A percentile compares a stretch with the other conserved stretches of the same genome.
phyloP scores from a whole-genome alignment of 805 yeast species.

The Ogataea siamensis region DNA sequence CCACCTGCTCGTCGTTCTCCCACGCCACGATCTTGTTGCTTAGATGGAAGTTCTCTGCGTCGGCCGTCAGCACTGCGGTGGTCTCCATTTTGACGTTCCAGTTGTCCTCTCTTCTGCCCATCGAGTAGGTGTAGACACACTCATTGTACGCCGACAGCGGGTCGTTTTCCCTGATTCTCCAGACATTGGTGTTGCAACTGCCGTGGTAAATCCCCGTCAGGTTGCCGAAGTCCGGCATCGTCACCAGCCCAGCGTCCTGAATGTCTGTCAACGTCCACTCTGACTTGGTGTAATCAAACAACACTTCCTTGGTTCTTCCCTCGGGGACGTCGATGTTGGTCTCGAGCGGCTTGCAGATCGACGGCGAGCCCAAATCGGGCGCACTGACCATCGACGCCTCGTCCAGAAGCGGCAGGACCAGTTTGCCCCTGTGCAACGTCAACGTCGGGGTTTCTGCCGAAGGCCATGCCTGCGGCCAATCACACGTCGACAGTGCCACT shows the following conservation, averaged over 20 bases:
- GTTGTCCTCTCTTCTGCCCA: constrained; percentile 40
- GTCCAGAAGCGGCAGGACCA: constrained; percentile 33
- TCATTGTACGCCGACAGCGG: constrained; percentile 41
- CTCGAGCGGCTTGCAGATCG: constrained; percentile 31
- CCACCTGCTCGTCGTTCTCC: constrained; percentile 33
- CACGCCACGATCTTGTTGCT: constrained; percentile 35
- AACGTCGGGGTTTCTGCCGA: constrained; percentile 40
- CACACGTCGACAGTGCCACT: constrained; percentile 42
- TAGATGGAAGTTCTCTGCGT: constrained; percentile 34
- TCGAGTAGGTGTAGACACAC: constrained; percentile 40
- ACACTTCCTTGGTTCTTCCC: constrained; percentile 27
- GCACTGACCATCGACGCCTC: constrained; percentile 12
- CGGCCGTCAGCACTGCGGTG: constrained; percentile 33
- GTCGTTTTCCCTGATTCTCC: constrained; percentile 37
- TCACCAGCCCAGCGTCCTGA: constrained; percentile 37
- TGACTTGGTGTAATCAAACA: constrained; percentile 35
- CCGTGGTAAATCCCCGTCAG: constrained; percentile 41
- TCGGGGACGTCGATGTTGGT: constrained; percentile 29
- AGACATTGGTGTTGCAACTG: constrained; percentile 38
- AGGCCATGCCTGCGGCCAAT: constrained; percentile 52
- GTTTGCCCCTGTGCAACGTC: constrained; percentile 33
- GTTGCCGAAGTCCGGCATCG: constrained; percentile 33
- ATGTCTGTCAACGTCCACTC: constrained; percentile 36
- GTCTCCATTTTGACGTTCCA: constrained; percentile 40
- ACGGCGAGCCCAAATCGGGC: constrained; percentile 33